Evolutionary conservation across 345 rosid genomes (phyloP).

Genomic region (Sisymbrium irio): DNA sequence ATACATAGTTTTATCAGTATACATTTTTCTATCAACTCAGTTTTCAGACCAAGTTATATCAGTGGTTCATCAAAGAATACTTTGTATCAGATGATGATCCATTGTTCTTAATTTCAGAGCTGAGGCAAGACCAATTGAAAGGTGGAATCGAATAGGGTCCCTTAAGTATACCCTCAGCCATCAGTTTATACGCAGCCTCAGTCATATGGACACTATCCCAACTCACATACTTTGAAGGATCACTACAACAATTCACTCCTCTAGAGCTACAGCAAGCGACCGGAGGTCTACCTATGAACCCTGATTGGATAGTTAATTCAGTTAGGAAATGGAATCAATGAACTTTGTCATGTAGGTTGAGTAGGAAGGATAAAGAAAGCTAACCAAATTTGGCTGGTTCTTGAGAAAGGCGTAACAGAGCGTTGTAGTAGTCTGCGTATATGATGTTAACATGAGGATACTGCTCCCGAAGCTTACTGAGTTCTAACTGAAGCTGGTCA

Average conservation of each 20-base stretch:
- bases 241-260: conserved; percentile 17
- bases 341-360: not conserved
- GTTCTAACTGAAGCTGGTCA: conserved; percentile 34
- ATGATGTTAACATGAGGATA: conserved; percentile 41
- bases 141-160: conserved; percentile 19
- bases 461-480: conserved; percentile 17
- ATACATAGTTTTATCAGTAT: too few species aligned
- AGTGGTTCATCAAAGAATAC: not conserved
- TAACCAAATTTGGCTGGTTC: conserved; percentile 45
- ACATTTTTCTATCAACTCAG: too few species aligned
- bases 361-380: not conserved
- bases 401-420: conserved; percentile 2
- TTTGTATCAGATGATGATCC: not conserved
- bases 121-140: conserved; percentile 19
- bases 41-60: too few species aligned
- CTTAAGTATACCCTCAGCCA: conserved; percentile 22
- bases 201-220: conserved; percentile 48
- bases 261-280: conserved; percentile 38
- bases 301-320: conserved; percentile 21
- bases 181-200: conserved; percentile 22
- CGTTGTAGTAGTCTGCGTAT: conserved; percentile 45
- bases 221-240: conserved; percentile 37
- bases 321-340: not conserved
- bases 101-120: not conserved
- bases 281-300: conserved; percentile 23